Evolutionary conservation across 345 rosid genomes (phyloP).

Genomic region (Theobroma cacao): DNA sequence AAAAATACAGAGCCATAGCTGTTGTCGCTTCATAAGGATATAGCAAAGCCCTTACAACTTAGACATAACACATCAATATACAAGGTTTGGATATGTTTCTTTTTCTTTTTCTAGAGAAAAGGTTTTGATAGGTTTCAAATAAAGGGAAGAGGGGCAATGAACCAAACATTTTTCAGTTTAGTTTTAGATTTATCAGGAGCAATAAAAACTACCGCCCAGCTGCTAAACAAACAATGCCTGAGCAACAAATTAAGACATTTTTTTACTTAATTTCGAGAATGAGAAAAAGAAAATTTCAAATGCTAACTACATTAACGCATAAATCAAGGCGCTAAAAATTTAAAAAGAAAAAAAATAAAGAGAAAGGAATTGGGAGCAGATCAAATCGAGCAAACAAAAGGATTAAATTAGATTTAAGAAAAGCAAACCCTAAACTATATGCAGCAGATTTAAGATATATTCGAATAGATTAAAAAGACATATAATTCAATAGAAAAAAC

Average conservation of each 20-base stretch:
- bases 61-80: background rate
- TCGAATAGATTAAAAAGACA: background rate
- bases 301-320: background rate
- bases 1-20: background rate
- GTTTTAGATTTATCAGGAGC: background rate
- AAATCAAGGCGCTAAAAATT: background rate
- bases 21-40: background rate
- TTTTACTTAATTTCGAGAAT: background rate
- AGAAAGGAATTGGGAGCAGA: background rate
- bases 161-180: background rate
- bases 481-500: background rate
- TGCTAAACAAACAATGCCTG: background rate
- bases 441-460: background rate
- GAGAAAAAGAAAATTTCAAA: background rate
- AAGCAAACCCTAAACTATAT: constrained; percentile 3
- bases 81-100: background rate
- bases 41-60: background rate
- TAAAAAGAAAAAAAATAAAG: background rate
- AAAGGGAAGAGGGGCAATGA: background rate
- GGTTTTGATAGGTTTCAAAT: background rate
- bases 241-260: background rate
- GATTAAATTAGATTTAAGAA: constrained; percentile 3
- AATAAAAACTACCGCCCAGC: background rate
- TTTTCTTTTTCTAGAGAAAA: too few relatives aligned
- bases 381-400: background rate